phyloP scores from a whole-genome alignment of 805 yeast genomes.

The Suhomyces faveliae region DNA sequence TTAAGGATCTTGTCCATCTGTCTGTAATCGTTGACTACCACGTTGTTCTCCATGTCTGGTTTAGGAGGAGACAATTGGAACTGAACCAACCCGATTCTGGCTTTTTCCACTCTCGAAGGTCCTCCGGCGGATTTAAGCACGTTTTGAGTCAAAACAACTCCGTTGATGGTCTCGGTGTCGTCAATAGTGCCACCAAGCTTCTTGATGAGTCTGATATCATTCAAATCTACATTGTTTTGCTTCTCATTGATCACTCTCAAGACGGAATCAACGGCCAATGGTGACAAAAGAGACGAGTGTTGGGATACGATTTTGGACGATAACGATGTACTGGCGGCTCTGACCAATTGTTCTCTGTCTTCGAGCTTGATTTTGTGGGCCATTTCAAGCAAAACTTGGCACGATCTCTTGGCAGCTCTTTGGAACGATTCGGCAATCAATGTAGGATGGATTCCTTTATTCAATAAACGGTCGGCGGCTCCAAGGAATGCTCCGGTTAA shows the following conservation, averaged over 20 bases:
- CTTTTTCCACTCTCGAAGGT: constrained; percentile 91
- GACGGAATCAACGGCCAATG: constrained; percentile 92
- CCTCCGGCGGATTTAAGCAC: constrained; percentile 92
- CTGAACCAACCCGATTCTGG: constrained; percentile 84
- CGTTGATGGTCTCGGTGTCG: constrained; percentile 89
- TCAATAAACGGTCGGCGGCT: constrained; percentile 88
- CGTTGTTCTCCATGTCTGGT: constrained; percentile 96
- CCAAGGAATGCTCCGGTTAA: constrained; percentile 91
- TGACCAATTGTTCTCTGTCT: constrained; percentile 79
- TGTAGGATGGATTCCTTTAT: constrained; percentile 93
- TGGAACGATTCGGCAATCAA: constrained; percentile 92
- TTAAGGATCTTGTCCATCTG: constrained; percentile 98
- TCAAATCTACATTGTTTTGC: constrained; percentile 73
- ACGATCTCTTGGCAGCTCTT: constrained; percentile 80
- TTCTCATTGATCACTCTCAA: constrained; percentile 65
- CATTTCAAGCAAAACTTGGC: constrained; percentile 81
- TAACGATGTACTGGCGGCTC: constrained; percentile 93
- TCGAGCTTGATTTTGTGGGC: constrained; percentile 72
- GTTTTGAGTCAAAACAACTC: constrained; percentile 89
- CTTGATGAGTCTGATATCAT: constrained; percentile 84
- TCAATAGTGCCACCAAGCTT: constrained; percentile 98
- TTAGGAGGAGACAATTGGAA: constrained; percentile 96
- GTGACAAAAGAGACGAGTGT: constrained; percentile 80
- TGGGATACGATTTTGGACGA: constrained; percentile 96
- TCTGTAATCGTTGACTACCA: constrained; percentile 95